Percentiles rank a stretch among this genome's conserved stretches.
Evolutionary conservation across 257 asterid genomes (phyloP).

Genomic region (Nicotiana obtusifolia): DNA sequence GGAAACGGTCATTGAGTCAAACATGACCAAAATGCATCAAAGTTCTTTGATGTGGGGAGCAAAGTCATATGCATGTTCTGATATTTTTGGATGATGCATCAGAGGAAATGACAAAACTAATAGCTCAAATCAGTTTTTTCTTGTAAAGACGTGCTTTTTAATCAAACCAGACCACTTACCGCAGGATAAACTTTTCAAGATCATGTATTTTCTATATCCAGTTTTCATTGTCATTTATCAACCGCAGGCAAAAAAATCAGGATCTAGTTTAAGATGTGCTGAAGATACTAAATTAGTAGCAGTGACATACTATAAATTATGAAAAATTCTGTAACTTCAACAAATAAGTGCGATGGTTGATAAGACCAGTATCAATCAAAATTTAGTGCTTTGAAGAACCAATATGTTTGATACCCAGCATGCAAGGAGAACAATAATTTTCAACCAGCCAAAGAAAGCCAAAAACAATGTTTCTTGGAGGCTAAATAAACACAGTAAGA

Average conservation of each 20-base stretch:
- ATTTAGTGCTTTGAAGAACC: not conserved
- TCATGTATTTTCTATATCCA: not conserved
- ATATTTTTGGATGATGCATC: not conserved
- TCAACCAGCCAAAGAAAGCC: not conserved
- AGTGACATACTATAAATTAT: not conserved
- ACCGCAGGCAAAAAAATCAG: slow-evolving; percentile 3
- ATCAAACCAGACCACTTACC: not conserved
- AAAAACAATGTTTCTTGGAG: not conserved
- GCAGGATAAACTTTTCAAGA: not conserved
- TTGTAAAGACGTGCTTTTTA: not conserved
- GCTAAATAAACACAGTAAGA: not conserved
- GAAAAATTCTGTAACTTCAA: not conserved
- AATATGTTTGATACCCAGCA: not conserved
- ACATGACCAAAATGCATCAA: not conserved
- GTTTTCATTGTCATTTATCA: not conserved
- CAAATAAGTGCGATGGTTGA: not conserved
- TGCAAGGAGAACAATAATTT: not conserved
- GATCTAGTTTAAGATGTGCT: slow-evolving; percentile 1
- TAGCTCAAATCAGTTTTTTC: not conserved
- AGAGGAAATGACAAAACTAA: not conserved
- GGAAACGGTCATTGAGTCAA: not conserved
- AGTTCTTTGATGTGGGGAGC: not conserved
- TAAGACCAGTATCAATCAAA: not conserved
- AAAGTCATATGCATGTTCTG: not conserved
- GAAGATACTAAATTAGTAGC: not conserved